Conservation (phyloP, 495 filamentous ascomycete genomes). For the Penicillium odoratum region DNA sequence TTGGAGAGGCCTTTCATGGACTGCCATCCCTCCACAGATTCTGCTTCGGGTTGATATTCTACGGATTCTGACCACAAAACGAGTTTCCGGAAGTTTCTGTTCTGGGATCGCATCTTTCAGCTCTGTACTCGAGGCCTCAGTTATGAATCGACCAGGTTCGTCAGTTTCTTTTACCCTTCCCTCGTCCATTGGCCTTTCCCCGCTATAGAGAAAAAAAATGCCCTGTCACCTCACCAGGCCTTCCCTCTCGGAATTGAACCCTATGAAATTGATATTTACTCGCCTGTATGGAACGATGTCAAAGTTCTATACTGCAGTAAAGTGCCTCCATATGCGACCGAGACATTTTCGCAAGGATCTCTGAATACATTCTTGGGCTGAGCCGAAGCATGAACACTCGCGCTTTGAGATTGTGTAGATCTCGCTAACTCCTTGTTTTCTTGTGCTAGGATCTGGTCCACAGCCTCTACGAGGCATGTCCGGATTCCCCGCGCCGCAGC, state of each 20-base stretch:
- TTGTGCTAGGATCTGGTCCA: slow-evolving; percentile 58
- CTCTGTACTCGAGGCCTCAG: slow-evolving; percentile 8
- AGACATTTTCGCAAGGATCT: slow-evolving; percentile 25
- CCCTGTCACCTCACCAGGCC: not conserved
- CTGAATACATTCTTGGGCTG: slow-evolving; percentile 20
- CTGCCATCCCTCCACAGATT: slow-evolving; percentile 24
- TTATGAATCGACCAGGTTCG: slow-evolving; percentile 49
- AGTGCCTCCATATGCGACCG: slow-evolving; percentile 30
- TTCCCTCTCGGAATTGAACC: not conserved
- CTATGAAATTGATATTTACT: not conserved
- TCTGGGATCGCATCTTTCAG: slow-evolving; percentile 3
- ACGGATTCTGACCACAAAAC: slow-evolving; percentile 6
- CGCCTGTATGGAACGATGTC: not conserved
- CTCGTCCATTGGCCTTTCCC: slow-evolving; percentile 10
- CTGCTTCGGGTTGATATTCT: slow-evolving; percentile 12
- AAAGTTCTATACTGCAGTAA: slow-evolving; percentile 25
- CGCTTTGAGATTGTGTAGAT: slow-evolving; percentile 12
- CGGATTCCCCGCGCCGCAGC: slow-evolving; percentile 65
- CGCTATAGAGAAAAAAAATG: slow-evolving; percentile 12
- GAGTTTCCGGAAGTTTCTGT: slow-evolving; percentile 13
- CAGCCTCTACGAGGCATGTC: slow-evolving; percentile 71
- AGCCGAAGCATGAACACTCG: slow-evolving; percentile 18
- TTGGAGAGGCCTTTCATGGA: slow-evolving; percentile 33
- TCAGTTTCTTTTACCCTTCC: slow-evolving; percentile 27
- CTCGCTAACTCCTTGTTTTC: slow-evolving; percentile 32